These are phyloP conservation scores for Spiraea crenata DNA, from an alignment of 331 rosid species.

Conservation along the genomic window DNA sequence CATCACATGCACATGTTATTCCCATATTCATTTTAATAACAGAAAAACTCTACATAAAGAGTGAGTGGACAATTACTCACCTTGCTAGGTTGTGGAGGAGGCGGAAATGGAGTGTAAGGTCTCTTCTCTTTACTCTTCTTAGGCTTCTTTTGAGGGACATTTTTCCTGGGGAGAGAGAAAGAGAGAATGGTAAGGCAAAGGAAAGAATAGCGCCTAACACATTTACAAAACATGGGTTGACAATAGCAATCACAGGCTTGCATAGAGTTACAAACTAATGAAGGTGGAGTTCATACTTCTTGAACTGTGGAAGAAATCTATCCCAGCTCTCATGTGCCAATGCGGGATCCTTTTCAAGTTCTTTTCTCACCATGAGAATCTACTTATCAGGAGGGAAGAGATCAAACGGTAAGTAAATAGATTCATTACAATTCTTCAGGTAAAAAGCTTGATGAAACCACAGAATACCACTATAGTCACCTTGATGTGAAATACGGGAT, in stretches of 20 bases:
- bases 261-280: conserved; percentile 6
- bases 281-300: conserved; percentile 51
- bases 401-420: not conserved
- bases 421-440: not conserved
- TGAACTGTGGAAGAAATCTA: conserved; percentile 93
- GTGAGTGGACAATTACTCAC: conserved; percentile 33
- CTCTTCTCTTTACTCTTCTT: conserved; percentile 65
- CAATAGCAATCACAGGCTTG: conserved; percentile 4
- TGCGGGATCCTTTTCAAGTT: conserved; percentile 87
- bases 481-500: conserved; percentile 59
- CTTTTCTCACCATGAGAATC: conserved; percentile 91
- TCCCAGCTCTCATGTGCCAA: conserved; percentile 88
- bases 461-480: conserved; percentile 24
- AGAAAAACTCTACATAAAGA: not conserved
- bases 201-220: not conserved
- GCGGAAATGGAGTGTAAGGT: conserved; percentile 87
- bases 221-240: conserved; percentile 6
- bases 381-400: conserved; percentile 21
- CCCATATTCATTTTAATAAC: not conserved
- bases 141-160: conserved; percentile 70
- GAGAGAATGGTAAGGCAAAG: too few relatives aligned
- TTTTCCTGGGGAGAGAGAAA: conserved; percentile 57
- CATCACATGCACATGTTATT: not conserved
- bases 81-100: conserved; percentile 92
- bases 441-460: not conserved